Conservation (phyloP, 2,329 filamentous ascomycete genomes). For the Diaporthe sp. region DNA sequence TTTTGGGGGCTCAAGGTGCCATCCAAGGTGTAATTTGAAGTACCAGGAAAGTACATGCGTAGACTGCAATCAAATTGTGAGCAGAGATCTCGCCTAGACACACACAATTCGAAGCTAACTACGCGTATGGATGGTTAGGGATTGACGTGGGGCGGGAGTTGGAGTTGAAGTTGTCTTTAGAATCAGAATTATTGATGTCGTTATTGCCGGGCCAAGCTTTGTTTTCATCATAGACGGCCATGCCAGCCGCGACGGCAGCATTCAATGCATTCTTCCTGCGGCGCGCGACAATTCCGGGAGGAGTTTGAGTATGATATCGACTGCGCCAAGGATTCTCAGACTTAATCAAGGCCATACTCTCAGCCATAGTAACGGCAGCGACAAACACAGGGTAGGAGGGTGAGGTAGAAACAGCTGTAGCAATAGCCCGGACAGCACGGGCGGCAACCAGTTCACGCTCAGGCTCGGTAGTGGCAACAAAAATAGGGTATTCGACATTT, state of each 20-base stretch:
- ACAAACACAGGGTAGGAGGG: neutral
- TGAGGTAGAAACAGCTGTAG: neutral
- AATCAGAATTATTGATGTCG: neutral
- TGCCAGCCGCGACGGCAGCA: conserved; percentile 1
- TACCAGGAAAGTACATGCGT: neutral
- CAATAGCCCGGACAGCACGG: neutral
- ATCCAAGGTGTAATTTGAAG: neutral
- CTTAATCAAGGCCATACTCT: neutral
- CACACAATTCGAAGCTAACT: neutral
- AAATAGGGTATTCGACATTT: neutral
- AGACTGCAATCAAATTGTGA: neutral
- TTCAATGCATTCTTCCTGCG: neutral
- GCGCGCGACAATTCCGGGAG: neutral
- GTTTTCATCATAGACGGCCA: neutral
- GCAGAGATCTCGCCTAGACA: neutral
- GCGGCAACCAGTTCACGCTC: neutral
- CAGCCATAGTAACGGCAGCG: neutral
- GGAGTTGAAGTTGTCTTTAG: neutral
- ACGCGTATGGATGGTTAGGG: no score
- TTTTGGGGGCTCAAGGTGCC: neutral
- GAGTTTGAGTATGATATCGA: neutral
- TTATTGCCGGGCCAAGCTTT: neutral
- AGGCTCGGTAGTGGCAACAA: neutral
- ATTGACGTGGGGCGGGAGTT: neutral
- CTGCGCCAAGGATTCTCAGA: neutral